A percentile compares a stretch with the other conserved stretches of the same genome.
These are phyloP conservation scores for Rosa chinensis DNA, from an alignment of 306 rosid species.

Conservation along the genomic window DNA sequence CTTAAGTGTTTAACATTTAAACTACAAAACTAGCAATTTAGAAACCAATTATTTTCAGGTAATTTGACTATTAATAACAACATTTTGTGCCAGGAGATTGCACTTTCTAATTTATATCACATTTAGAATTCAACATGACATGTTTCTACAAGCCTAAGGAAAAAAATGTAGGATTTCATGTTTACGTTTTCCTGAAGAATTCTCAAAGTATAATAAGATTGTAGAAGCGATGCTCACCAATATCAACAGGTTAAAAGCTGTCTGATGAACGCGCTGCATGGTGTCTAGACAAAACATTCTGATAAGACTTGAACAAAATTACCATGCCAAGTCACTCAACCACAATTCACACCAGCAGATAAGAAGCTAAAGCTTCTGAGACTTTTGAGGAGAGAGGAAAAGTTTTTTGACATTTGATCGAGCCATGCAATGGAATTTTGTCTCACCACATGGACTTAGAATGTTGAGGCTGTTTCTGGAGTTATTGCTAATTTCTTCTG, in stretches of 20 bases:
- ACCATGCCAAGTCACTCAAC: background rate
- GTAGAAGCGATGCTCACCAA: background rate
- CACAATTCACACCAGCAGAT: background rate
- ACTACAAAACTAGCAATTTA: background rate
- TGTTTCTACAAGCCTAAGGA: background rate
- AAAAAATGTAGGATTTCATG: background rate
- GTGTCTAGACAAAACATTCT: background rate
- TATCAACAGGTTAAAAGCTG: background rate
- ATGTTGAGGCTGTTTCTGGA: background rate
- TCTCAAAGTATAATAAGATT: background rate
- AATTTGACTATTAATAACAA: background rate
- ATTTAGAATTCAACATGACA: background rate
- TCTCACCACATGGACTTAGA: background rate
- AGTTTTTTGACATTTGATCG: background rate
- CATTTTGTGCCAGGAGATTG: background rate
- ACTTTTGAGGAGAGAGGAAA: background rate
- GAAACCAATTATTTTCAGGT: background rate
- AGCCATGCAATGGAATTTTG: background rate
- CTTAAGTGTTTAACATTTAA: no score
- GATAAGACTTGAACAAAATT: background rate
- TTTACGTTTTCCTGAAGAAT: background rate
- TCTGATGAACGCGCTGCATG: background rate
- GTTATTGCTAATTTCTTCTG: background rate
- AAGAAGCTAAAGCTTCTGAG: constrained; percentile 2
- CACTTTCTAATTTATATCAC: background rate